Conservation (phyloP, 2,329 filamentous ascomycete genomes). For the Apiospora saccharicola region DNA sequence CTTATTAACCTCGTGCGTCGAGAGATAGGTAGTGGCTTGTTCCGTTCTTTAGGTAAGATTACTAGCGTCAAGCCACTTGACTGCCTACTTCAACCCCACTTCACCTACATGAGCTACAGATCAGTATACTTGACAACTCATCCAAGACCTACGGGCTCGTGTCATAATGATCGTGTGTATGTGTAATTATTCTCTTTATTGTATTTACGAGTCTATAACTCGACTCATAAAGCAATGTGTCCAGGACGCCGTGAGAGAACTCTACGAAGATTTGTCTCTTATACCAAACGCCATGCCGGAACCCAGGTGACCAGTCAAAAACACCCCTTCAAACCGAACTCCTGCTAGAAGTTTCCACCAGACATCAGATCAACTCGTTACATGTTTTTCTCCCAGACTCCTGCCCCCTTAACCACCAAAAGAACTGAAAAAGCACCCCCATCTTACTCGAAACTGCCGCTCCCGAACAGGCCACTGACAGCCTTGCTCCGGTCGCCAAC, state of each 20-base stretch:
- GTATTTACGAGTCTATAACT: no score
- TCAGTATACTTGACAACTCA: not conserved
- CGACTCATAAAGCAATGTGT: not conserved
- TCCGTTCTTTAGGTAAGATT: not conserved
- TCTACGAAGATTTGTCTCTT: not conserved
- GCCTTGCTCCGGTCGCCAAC: slow-evolving; percentile 63
- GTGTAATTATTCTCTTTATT: not conserved
- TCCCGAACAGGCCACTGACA: slow-evolving; percentile 66
- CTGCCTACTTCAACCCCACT: not conserved
- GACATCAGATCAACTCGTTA: not conserved
- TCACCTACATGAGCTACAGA: not conserved
- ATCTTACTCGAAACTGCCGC: slow-evolving; percentile 60
- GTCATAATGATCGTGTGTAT: not conserved
- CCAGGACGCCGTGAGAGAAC: not conserved
- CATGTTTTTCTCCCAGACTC: not conserved
- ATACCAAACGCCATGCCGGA: slow-evolving; percentile 18
- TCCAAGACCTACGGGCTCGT: not conserved
- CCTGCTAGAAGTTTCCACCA: not conserved
- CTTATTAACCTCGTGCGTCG: no score
- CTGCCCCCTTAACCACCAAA: not conserved
- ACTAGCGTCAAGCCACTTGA: not conserved
- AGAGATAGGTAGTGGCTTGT: not conserved
- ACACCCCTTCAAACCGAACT: not conserved
- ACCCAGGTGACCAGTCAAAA: not conserved
- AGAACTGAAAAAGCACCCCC: not conserved